Base-by-base conservation (phyloP, 2,329 filamentous ascomycete genomes). In the Tetracladium maxilliforme region DNA sequence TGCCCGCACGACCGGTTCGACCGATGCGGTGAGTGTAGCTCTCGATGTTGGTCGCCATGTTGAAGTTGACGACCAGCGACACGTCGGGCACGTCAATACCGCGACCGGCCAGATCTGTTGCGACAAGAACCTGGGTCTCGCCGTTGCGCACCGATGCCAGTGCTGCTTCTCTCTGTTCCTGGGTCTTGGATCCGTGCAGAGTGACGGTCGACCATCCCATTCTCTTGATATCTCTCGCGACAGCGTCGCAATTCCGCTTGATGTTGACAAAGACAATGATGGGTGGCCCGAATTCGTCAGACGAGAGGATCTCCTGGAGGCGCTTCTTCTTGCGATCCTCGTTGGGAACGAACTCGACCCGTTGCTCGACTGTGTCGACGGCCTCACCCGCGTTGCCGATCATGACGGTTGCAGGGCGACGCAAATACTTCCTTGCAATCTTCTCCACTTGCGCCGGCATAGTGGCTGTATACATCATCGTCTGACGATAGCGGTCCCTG, bases 261-360 rank as follows among this genome's bases (percentile, higher is more conserved):
- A 95, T 94, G 53, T 98, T 98, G 68, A 98, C 90, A 49, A 98
- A 98, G 35, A 98, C 86, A 41, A 98, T 98, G 49, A 98, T 92
- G 10, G 90, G 90, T 7, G 87, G 70, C 6, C 68, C 62, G 52
- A 86, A 95, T 36, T 84, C 76, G 37, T 74, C 64, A 2, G 78
- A 84, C 23, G 67, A 61, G 19, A 98, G 70, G 32, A 98, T 90
- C 42, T 95, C 83, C 38, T 75, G 68, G n/a, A 98, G 72, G 4
- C 90, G 78, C 55, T 92, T 92, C 72, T 98, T 95, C 44, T 84
- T 74, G 50, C 87, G 90, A 50, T 98, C 90, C 58, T 98, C 90
- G 39, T 86, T 82, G 0, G 73, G 50, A 11, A 95, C 59, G 44
- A 93, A 82, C 50, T 98, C 90, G 32, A 94, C 90, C 12, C 87